Conservation (phyloP, 169 alveolate species). For the Theileria equi region DNA sequence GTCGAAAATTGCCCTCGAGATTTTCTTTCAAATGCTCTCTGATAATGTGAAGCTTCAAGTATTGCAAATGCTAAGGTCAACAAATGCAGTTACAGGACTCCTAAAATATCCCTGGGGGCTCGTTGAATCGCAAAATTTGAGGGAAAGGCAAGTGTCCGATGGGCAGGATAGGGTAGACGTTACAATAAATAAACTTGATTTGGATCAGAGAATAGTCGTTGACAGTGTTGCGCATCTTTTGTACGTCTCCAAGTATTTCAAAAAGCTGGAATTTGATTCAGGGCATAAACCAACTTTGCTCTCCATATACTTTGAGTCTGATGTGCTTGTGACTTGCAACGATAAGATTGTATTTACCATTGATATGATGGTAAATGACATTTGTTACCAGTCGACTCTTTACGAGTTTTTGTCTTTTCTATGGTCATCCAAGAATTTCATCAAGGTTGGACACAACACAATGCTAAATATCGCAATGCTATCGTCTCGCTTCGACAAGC, state of each 20-base stretch:
- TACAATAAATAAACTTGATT: background rate
- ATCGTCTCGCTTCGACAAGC: constrained; percentile 31
- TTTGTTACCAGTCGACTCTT: constrained; percentile 24
- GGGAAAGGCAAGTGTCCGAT: background rate
- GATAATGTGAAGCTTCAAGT: constrained; percentile 7
- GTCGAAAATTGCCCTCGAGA: constrained; percentile 24
- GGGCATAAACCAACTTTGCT: background rate
- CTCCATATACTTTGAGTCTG: constrained; percentile 49
- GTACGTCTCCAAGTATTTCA: background rate
- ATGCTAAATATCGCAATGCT: constrained; percentile 46
- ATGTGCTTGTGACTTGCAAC: constrained; percentile 14
- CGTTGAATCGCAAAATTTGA: constrained; percentile 12
- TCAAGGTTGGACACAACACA: constrained; percentile 52
- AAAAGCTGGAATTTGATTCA: background rate
- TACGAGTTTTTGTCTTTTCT: constrained; percentile 37
- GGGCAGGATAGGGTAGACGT: background rate
- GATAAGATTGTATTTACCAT: background rate
- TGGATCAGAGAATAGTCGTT: background rate
- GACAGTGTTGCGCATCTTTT: constrained; percentile 8
- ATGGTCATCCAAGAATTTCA: constrained; percentile 24
- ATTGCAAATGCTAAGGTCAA: constrained; percentile 16
- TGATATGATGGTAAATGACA: constrained; percentile 33
- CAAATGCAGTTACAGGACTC: constrained; percentile 45
- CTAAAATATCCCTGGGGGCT: constrained; percentile 53
- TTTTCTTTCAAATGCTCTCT: constrained; percentile 17